Evolutionary conservation across 2,329 filamentous ascomycete genomes (phyloP).

Genomic region (Waltergamsia citrina): DNA sequence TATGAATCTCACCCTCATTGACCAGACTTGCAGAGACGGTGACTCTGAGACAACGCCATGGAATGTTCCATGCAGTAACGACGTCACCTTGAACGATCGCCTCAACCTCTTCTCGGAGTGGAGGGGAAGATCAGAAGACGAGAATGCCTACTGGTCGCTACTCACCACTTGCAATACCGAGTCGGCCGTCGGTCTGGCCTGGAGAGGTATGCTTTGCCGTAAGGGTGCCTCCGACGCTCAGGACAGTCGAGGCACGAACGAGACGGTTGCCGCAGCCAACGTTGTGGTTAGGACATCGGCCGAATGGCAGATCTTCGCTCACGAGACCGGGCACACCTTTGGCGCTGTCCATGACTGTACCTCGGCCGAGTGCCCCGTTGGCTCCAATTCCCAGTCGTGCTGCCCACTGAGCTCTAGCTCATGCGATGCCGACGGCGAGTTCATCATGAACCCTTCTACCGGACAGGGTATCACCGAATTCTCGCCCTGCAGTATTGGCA

Average conservation of each 20-base stretch:
- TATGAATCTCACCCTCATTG: conserved; percentile 72
- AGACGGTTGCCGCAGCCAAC: conserved; percentile 78
- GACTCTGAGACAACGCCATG: conserved; percentile 62
- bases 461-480: conserved; percentile 64
- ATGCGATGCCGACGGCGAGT: conserved; percentile 71
- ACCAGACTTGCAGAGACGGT: conserved; percentile 63
- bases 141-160: conserved; percentile 88
- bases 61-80: conserved; percentile 67
- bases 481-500: conserved; percentile 83
- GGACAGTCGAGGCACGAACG: conserved; percentile 37
- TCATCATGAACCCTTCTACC: conserved; percentile 95
- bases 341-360: conserved; percentile 94
- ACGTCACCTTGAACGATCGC: conserved; percentile 61
- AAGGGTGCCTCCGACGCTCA: conserved; percentile 41
- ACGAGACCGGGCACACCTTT: conserved; percentile 91
- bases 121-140: conserved; percentile 69
- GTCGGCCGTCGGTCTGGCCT: conserved; percentile 81
- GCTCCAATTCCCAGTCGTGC: conserved; percentile 48
- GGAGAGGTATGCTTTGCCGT: conserved; percentile 81
- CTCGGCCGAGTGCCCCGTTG: conserved; percentile 55
- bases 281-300: conserved; percentile 75
- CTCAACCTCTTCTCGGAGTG: conserved; percentile 83
- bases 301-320: conserved; percentile 94
- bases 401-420: conserved; percentile 61
- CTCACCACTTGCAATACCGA: conserved; percentile 74